Conservation (phyloP, 192 early-diverging fungal genomes). For the Linnemannia elongata region DNA sequence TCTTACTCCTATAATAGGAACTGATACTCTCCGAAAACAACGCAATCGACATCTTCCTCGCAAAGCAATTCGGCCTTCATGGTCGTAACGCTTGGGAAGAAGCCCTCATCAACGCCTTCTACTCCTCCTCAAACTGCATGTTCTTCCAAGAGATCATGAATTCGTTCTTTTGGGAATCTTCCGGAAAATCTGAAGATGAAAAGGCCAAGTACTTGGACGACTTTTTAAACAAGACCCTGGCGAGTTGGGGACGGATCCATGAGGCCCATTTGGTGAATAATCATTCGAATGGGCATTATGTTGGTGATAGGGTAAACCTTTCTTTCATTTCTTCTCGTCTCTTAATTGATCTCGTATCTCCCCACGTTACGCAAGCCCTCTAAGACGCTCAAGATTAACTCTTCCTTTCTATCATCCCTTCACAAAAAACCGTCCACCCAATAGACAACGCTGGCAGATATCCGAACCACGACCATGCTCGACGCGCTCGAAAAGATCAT, state of each 20-base stretch:
- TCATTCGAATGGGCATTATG: slow-evolving; percentile 32
- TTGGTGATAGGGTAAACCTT: slow-evolving; percentile 29
- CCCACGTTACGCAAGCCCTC: not conserved
- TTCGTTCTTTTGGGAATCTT: slow-evolving; percentile 41
- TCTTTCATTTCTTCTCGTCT: not conserved
- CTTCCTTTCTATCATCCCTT: no score
- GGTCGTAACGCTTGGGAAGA: slow-evolving; percentile 38
- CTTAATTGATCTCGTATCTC: not conserved
- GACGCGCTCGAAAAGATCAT: slow-evolving; percentile 33
- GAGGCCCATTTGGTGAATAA: slow-evolving; percentile 34
- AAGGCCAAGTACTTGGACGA: slow-evolving; percentile 27
- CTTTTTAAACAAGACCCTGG: slow-evolving; percentile 22
- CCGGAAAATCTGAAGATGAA: slow-evolving; percentile 13
- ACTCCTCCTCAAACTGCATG: slow-evolving; percentile 32
- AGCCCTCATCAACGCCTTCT: slow-evolving; percentile 35
- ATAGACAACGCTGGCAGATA: slow-evolving; percentile 31
- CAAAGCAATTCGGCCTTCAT: slow-evolving; percentile 41
- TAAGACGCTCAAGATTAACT: no score
- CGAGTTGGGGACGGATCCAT: slow-evolving; percentile 19
- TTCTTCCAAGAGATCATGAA: slow-evolving; percentile 46
- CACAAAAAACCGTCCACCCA: not conserved
- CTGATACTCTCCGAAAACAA: slow-evolving; percentile 31
- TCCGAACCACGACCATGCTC: slow-evolving; percentile 28
- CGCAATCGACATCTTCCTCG: slow-evolving; percentile 39
- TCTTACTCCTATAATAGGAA: not conserved